phyloP scores from a whole-genome alignment of 768 basidiomycete genomes.

The Auriscalpium orientale region DNA sequence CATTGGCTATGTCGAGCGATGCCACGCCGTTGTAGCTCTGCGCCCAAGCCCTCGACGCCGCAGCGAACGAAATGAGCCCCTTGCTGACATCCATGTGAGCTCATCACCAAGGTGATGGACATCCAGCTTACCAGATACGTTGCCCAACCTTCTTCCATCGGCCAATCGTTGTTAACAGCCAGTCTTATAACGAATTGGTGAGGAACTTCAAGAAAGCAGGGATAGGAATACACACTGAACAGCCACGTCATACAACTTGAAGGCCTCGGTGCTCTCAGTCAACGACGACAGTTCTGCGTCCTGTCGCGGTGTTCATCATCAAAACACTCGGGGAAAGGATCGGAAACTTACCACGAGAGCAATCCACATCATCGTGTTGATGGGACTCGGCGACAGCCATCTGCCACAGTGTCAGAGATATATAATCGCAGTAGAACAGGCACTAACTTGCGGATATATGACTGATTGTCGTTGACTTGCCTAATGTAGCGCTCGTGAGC shows the following conservation, averaged over 20 bases:
- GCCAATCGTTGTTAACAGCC: constrained; percentile 61
- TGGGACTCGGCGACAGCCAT: constrained; percentile 64
- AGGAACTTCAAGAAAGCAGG: not conserved
- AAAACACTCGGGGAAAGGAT: not conserved
- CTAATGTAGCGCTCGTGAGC: constrained; percentile 36
- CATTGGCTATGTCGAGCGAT: constrained; percentile 61
- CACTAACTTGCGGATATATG: constrained; percentile 49
- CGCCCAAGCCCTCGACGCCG: constrained; percentile 59
- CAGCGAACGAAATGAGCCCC: constrained; percentile 61
- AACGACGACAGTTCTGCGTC: constrained; percentile 67
- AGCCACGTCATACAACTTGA: constrained; percentile 62
- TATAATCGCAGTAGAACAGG: not conserved
- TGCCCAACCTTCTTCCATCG: constrained; percentile 65
- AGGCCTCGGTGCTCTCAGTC: constrained; percentile 45
- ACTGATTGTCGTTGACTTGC: constrained; percentile 56
- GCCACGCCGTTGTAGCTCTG: constrained; percentile 59
- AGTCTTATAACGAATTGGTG: constrained; percentile 30
- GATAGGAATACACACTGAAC: constrained; percentile 38
- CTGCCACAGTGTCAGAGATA: constrained; percentile 24
- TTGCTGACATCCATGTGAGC: constrained; percentile 35
- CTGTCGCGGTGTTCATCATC: constrained; percentile 24
- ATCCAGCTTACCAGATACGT: constrained; percentile 43
- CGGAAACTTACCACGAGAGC: constrained; percentile 48
- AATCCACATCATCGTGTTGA: constrained; percentile 63
- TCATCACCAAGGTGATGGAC: too few relatives aligned